Evolutionary conservation across 495 filamentous ascomycete genomes (phyloP).

Genomic region (Beverwykella pulmonaria): DNA sequence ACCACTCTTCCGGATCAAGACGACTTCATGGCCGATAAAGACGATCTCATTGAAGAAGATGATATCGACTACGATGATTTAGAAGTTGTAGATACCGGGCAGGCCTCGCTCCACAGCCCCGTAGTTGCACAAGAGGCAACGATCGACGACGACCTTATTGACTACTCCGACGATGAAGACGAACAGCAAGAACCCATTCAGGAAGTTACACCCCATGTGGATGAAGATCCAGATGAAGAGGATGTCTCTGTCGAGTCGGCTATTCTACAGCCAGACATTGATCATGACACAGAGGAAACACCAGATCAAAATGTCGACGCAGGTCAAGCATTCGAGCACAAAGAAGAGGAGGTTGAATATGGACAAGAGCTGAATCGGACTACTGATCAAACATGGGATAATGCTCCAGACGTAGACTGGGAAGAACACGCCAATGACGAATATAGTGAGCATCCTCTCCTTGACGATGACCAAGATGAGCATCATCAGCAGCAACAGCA

Average conservation of each 20-base stretch:
- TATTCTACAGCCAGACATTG: background rate
- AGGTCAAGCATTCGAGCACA: background rate
- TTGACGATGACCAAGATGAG: background rate
- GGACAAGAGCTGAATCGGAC: background rate
- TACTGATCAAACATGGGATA: background rate
- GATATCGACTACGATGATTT: conserved; percentile 14
- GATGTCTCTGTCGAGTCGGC: background rate
- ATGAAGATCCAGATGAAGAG: background rate
- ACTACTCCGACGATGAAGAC: conserved; percentile 24
- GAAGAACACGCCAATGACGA: background rate
- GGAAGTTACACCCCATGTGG: background rate
- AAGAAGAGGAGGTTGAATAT: background rate
- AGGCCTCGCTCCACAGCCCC: background rate
- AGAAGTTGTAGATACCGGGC: background rate
- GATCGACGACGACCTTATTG: conserved; percentile 14
- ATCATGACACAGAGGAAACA: background rate
- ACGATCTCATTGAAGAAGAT: conserved; percentile 20
- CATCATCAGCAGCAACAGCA: background rate
- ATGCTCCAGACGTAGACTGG: background rate
- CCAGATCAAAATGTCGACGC: background rate
- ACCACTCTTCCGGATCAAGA: conserved; percentile 4
- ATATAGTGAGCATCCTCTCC: background rate
- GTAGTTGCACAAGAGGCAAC: background rate
- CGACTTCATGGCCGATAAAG: conserved; percentile 24
- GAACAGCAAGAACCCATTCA: background rate